Evolutionary conservation across 768 basidiomycete species (phyloP).

Genomic region (Naganishia vishniacii): DNA sequence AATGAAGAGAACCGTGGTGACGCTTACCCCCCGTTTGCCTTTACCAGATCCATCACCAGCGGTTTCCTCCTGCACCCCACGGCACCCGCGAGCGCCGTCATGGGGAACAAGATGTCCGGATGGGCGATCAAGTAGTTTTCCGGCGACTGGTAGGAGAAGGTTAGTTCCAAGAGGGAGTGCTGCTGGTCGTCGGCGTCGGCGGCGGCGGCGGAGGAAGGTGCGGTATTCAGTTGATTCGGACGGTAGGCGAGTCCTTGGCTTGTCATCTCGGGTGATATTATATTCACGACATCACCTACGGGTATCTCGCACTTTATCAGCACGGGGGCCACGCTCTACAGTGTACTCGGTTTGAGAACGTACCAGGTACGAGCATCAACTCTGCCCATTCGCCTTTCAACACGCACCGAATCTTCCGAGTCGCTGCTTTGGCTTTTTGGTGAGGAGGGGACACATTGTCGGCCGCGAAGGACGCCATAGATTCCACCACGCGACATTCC

Average conservation of each 20-base stretch:
- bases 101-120: slow-evolving; percentile 84
- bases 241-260: slow-evolving; percentile 18
- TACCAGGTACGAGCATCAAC: slow-evolving; percentile 55
- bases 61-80: slow-evolving; percentile 80
- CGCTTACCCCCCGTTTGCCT: slow-evolving; percentile 46
- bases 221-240: too few relatives aligned
- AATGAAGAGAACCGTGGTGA: background rate
- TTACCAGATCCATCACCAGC: slow-evolving; percentile 58
- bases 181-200: too few relatives aligned
- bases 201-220: too few relatives aligned
- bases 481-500: background rate
- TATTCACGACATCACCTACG: slow-evolving; percentile 73
- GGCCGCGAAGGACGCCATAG: slow-evolving; percentile 26
- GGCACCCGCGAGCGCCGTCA: slow-evolving; percentile 78
- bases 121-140: slow-evolving; percentile 73
- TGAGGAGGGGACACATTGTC: slow-evolving; percentile 52
- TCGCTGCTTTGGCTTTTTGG: background rate
- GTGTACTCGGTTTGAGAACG: slow-evolving; percentile 52
- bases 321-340: background rate
- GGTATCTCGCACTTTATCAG: too few relatives aligned
- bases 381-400: slow-evolving; percentile 71
- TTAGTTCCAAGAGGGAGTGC: slow-evolving; percentile 53
- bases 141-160: slow-evolving; percentile 57
- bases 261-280: slow-evolving; percentile 50
- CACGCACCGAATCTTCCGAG: background rate